Conservation (phyloP, 2,329 filamentous ascomycete genomes). For the Graphilbum sp. region DNA sequence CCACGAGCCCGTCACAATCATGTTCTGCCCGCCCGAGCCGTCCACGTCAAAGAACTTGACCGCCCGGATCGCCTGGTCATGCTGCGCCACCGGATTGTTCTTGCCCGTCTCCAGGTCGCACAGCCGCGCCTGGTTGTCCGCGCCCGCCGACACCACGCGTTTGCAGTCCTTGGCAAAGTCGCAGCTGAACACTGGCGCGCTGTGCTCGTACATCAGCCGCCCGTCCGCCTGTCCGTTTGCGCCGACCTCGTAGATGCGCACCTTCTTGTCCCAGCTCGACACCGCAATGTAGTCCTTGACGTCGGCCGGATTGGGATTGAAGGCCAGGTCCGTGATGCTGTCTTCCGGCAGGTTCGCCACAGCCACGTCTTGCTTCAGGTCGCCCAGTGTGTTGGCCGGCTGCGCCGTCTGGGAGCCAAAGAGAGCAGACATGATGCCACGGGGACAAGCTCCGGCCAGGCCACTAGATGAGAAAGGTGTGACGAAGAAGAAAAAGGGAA, state of each 20-base stretch:
- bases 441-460: not conserved
- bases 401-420: conserved; percentile 34
- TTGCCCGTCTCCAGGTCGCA: conserved; percentile 61
- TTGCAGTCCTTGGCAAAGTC: conserved; percentile 93
- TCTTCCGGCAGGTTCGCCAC: conserved; percentile 69
- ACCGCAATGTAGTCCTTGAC: conserved; percentile 68
- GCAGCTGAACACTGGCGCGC: conserved; percentile 66
- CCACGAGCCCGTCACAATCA: conserved; percentile 86
- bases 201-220: conserved; percentile 74
- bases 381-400: conserved; percentile 61
- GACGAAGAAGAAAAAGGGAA: not conserved
- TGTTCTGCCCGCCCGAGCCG: conserved; percentile 50
- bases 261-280: conserved; percentile 93
- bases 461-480: not conserved
- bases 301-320: conserved; percentile 35
- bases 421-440: conserved; percentile 42
- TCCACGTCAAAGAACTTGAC: conserved; percentile 62
- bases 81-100: conserved; percentile 60
- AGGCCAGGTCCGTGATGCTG: conserved; percentile 73
- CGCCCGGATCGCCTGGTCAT: conserved; percentile 67
- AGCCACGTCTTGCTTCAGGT: conserved; percentile 77
- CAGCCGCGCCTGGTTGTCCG: conserved; percentile 80
- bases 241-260: conserved; percentile 88
- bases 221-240: conserved; percentile 62
- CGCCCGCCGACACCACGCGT: conserved; percentile 73